Base-by-base conservation (phyloP, 805 yeast species). In the Zygoascus biomembranicola region DNA sequence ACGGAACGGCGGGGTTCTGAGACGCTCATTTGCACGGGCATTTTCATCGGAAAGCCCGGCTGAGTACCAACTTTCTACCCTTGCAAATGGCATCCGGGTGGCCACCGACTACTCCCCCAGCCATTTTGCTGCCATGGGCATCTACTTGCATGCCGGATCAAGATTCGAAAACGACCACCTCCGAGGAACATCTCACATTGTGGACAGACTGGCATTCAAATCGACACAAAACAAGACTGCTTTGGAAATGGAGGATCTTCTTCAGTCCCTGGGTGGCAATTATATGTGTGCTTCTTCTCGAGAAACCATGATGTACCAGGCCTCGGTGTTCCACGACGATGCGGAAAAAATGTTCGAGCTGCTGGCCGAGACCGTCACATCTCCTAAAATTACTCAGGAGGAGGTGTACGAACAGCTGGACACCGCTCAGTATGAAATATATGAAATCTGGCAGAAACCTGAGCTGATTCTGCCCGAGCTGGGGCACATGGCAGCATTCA, bases 231-330 rank as follows among this genome's bases (percentile, higher is more conserved):
- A 55, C 19, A 56, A 60, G 54, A 62, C 79, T 1, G 90, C 88
- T 2, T 70, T 76, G 44, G 77, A 84, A 50, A 87, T 94, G 88
- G 76, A 87, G 59, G 85, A 85, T 58, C 77, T 77, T 19, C 73
- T 94, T 57, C 90, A 89, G 54, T 74, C 80, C 39, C 69, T 94
- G 54, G 99, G 99, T 49, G 99, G 98, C 13, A 92, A 90, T 67
- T 90, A 86, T 69, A 90, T 88, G 81, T 87, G 96, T 64, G 85
- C 95, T 0, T 85, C 96, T 0, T 87, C 95, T 8, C 77, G 99
- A 64, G 99, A 94, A 68, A 79, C 95, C 3, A 77, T 92, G 73
- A 80, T 92, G 72, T 94, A 94, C 69, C 98, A 94, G 69, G 95
- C 97, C 1, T 84, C 96, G 2, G 96, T 90, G 0, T 92, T 94